Evolutionary conservation across 495 filamentous ascomycete species (phyloP), one percentile per base, ranked within the genome.

Genomic region (Barbatosphaeria neglecta): DNA sequence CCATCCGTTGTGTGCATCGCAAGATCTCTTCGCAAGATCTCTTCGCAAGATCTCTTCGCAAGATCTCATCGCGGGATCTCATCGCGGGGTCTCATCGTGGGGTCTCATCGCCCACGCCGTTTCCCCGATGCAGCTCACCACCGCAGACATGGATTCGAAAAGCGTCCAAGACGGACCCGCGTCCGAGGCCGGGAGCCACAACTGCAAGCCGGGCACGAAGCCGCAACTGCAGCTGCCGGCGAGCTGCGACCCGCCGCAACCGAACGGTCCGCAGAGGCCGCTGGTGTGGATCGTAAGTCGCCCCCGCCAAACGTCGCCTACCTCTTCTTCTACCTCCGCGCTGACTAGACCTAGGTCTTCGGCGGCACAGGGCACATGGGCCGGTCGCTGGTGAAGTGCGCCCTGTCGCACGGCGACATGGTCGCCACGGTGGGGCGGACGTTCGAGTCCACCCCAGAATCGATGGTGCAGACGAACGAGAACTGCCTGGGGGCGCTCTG

Each of bases 351-450:
- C 44, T 46, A 89, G 83, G 74, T 98, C 51, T 98, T 96, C 63
- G 92, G 92, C 37, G 88, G 87, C 37, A 96, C 89, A 4, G 92
- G 92, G 44, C 92, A 98, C 56, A 93, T 97, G 72, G 92, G 92
- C 51, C 85, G 89, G 43, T 90, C 84, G 10, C 78, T 98, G 19
- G 86, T 87, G 39, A 87, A 87, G 50, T 80, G 76, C 25, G 84
- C 81, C 17, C 73, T 97, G n/a, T 68, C 78, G 19, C 80, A 87
- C 52, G 81, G 83, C 48, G 92, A 98, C 55, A 74, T 85, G n/a
- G 90, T 96, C 49, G 78, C 82, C 8, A 87, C 90, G 13, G 89
- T 94, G 3, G 92, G 92, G 5, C 82, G 86, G 24, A 80, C 81
- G n/a, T 81, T 83, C 51, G 85, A 92, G 57, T 86, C 88, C 51